phyloP scores from a whole-genome alignment of 108 stramenopile species.

The Pseudonitzschia pungens region DNA sequence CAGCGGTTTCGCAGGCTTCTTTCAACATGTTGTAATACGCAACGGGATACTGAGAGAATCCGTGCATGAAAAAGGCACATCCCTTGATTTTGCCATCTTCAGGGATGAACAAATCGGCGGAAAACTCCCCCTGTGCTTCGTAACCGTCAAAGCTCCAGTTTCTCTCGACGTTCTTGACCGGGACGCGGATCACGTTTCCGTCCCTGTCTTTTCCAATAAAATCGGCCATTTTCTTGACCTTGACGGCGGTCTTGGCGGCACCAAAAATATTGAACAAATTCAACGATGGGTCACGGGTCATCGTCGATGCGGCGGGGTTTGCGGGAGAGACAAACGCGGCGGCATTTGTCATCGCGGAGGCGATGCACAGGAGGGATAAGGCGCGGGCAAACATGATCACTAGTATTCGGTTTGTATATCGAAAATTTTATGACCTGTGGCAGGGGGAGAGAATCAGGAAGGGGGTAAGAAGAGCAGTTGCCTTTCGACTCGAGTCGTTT shows the following conservation, averaged over 20 bases:
- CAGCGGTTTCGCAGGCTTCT: not conserved
- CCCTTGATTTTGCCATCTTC: conserved; percentile 15
- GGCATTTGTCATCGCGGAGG: not conserved
- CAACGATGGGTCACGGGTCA: not conserved
- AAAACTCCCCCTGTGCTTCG: not conserved
- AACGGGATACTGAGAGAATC: conserved; percentile 21
- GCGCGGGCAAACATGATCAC: too few relatives aligned
- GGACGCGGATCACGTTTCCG: not conserved
- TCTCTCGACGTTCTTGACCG: conserved; percentile 9
- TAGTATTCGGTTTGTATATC: too few relatives aligned
- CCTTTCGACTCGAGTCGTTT: too few relatives aligned
- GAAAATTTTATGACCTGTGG: too few relatives aligned
- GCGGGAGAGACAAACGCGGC: not conserved
- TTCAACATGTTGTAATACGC: conserved; percentile 18
- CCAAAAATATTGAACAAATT: not conserved
- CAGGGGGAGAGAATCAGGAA: too few relatives aligned
- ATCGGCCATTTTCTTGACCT: not conserved
- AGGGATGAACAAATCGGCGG: conserved; percentile 4
- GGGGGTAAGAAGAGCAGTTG: too few relatives aligned
- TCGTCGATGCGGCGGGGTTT: not conserved
- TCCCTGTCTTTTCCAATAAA: not conserved
- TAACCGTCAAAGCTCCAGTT: conserved; percentile 7
- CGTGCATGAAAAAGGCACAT: conserved; percentile 29
- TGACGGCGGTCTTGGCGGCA: not conserved
- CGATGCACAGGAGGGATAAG: not conserved